Percentiles rank a stretch among this genome's conserved stretches.
phyloP scores from a whole-genome alignment of 257 asterid species.

The Lycium barbarum region DNA sequence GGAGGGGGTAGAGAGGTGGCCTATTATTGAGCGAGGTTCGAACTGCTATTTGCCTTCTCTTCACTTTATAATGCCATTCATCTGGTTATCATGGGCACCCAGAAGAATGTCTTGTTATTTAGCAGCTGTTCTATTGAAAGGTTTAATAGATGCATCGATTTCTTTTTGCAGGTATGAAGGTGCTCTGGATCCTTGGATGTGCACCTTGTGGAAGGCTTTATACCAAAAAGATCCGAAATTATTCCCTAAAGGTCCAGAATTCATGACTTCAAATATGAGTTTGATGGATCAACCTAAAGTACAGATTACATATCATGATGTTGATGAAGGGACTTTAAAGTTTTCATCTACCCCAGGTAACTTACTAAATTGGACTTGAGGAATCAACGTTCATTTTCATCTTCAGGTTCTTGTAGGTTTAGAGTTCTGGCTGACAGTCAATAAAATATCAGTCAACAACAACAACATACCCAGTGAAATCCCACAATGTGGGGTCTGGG shows the following conservation, averaged over 20 bases:
- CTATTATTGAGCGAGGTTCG: not conserved
- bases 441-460: not conserved
- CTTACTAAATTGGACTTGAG: slow-evolving; percentile 17
- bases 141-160: slow-evolving; percentile 27
- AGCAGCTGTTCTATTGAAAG: slow-evolving; percentile 20
- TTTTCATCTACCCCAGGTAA: slow-evolving; percentile 60
- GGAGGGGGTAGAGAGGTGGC: not conserved
- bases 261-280: slow-evolving; percentile 47
- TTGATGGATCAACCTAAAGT: slow-evolving; percentile 78
- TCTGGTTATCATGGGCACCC: not conserved
- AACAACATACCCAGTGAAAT: too few relatives aligned
- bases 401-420: not conserved
- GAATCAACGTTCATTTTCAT: not conserved
- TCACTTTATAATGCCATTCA: not conserved
- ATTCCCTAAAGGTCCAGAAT: slow-evolving; percentile 72
- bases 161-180: slow-evolving; percentile 83
- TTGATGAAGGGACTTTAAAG: slow-evolving; percentile 45
- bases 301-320: slow-evolving; percentile 62
- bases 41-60: not conserved
- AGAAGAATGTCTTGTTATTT: slow-evolving; percentile 16
- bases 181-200: slow-evolving; percentile 94
- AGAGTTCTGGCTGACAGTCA: not conserved
- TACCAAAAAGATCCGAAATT: slow-evolving; percentile 55
- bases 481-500: too few relatives aligned
- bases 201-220: slow-evolving; percentile 73